Base-by-base conservation (phyloP, 73 alveolate species). In the Symbiodinium natans region DNA sequence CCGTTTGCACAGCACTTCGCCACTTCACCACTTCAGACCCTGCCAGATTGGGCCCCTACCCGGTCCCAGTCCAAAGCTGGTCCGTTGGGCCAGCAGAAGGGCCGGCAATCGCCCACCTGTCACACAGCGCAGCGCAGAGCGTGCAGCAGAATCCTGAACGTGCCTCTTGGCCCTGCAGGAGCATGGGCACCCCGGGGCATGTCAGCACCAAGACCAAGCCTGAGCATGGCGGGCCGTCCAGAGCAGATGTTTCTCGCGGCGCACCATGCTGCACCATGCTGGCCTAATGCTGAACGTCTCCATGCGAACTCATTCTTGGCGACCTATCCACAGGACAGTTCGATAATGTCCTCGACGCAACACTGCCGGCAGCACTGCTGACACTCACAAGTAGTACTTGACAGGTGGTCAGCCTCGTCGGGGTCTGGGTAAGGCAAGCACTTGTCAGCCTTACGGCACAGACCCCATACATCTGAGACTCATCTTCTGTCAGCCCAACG, bases 1-100 rank as follows among this genome's bases (percentile, higher is more conserved):
- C n/a, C n/a, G n/a, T n/a, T n/a, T 46, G 59, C 13, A 13, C 59
- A 46, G 59, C 21, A 6, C 59, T 9, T 6, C 21, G 6, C 13
- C 13, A 9, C 6, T 46, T 46, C 13, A 6, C 59, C 59, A 46
- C 6, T 6, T 6, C 6, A 9, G 21, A 46, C 6, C 21, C 21
- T 9, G 59, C 59, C 21, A 63, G 34, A 11, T 63, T 31, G 77
- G 77, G 15, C 5, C 33, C 71, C 27, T 7, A 42, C 92, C 52
- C 75, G 46, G 4, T 25, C 82, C 98, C 98, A 92, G 40, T 92
- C 98, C 52, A 92, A 42, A 25, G 82, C 82, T 3, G 98, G 98
- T 1, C 98, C 98, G 0, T 92, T 73, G 9, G 98, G 98, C 98
- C 98, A 92, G 56, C 77, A 59, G 98, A 41, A 92, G n/a, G 90